Percentiles rank a stretch among this genome's conserved stretches.
phyloP scores from a whole-genome alignment of 805 yeast species.

The Candida sithepensis region DNA sequence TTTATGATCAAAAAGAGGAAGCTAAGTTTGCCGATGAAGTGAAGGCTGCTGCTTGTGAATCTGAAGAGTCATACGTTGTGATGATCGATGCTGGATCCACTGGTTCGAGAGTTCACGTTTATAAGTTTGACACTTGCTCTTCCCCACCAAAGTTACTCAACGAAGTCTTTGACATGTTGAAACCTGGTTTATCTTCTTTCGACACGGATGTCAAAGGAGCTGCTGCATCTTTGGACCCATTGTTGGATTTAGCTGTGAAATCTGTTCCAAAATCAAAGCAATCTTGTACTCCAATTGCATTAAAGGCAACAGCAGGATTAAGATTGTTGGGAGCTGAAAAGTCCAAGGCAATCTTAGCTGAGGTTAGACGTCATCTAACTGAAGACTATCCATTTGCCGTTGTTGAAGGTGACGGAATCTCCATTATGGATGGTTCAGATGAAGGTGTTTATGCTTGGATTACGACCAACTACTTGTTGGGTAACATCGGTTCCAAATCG shows the following conservation, averaged over 20 bases:
- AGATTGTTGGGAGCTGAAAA: slow-evolving; percentile 78
- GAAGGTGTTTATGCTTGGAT: slow-evolving; percentile 99
- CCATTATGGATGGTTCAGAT: slow-evolving; percentile 93
- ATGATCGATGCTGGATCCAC: slow-evolving; percentile 99
- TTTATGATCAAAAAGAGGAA: slow-evolving; percentile 12
- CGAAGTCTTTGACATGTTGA: slow-evolving; percentile 83
- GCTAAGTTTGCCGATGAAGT: slow-evolving; percentile 11
- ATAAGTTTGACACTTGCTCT: slow-evolving; percentile 82
- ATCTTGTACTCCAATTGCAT: slow-evolving; percentile 88
- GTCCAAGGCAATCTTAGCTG: slow-evolving; percentile 64
- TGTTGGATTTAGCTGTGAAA: slow-evolving; percentile 70
- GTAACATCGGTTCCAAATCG: slow-evolving; percentile 82
- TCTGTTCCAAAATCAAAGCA: slow-evolving; percentile 71
- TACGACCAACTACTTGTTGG: slow-evolving; percentile 88
- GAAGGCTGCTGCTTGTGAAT: slow-evolving; percentile 30
- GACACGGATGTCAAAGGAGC: slow-evolving; percentile 81
- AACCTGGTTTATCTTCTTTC: slow-evolving; percentile 88
- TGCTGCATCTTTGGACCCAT: slow-evolving; percentile 83
- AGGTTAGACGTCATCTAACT: slow-evolving; percentile 75
- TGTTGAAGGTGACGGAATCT: slow-evolving; percentile 79
- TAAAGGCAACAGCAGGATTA: slow-evolving; percentile 97
- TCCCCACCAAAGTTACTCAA: slow-evolving; percentile 76
- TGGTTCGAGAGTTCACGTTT: slow-evolving; percentile 94
- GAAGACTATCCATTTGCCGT: slow-evolving; percentile 88
- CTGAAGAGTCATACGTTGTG: slow-evolving; percentile 65